Conservation (phyloP, 129 eudicot species). For the Saussurea involucrata region DNA sequence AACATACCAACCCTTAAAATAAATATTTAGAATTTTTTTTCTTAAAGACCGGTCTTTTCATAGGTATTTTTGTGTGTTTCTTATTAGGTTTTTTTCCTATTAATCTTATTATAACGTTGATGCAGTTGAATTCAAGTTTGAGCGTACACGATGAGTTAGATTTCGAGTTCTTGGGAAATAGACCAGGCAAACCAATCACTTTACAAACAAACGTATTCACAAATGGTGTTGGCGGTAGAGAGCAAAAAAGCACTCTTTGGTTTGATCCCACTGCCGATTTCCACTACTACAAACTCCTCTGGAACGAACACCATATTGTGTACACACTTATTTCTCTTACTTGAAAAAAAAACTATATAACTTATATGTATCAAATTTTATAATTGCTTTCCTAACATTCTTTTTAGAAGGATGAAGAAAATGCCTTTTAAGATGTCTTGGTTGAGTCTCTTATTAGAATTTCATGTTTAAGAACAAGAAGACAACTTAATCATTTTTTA, state of each 20-base stretch:
- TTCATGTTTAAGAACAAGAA: too few species aligned
- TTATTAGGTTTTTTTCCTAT: background rate
- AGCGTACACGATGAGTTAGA: conserved; percentile 43
- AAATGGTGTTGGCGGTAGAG: conserved; percentile 43
- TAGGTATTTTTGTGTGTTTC: background rate
- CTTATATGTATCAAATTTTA: too few species aligned
- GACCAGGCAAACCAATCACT: conserved; percentile 19
- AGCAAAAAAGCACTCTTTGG: conserved; percentile 47
- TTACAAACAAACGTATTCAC: conserved; percentile 46
- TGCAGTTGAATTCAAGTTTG: conserved; percentile 49
- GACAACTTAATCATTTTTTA: too few species aligned
- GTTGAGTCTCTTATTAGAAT: too few species aligned
- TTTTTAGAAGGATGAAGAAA: background rate
- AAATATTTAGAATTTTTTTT: background rate
- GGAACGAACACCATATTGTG: conserved; percentile 59
- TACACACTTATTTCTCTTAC: conserved; percentile 13
- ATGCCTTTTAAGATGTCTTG: background rate
- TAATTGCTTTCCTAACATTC: background rate
- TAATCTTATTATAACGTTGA: background rate
- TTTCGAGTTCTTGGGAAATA: conserved; percentile 57
- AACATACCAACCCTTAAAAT: background rate
- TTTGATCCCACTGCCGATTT: conserved; percentile 56
- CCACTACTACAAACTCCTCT: conserved; percentile 48
- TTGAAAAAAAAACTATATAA: too few species aligned
- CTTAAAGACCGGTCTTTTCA: background rate